Evolutionary conservation across 169 alveolate species (phyloP), one percentile per base, ranked within the genome.

Genomic region (Eimeria necatrix): DNA sequence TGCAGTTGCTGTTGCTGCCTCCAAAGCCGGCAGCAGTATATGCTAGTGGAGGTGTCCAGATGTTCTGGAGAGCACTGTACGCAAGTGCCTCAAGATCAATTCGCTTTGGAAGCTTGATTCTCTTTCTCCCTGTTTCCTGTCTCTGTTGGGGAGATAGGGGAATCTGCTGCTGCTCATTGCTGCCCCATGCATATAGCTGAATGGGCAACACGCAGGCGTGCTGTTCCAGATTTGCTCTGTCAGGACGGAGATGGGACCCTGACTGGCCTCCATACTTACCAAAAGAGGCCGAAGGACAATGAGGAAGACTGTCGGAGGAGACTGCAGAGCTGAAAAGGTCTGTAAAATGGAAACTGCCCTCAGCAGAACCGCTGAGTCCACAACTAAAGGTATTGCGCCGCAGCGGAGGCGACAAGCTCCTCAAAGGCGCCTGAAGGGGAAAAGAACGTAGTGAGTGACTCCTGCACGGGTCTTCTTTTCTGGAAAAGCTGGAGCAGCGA

Each of bases 131-230:
- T 12, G 46, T 24, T 18, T 16, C 78, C 9, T 68, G 46, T 8
- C 78, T 68, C 32, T 68, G 78, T 24, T n/a, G 78, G 1, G n/a
- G 46, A 10, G 32, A 68, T 7, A 68, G 78, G 14, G 46, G 78
- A 7, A 68, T 16, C 78, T 68, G n/a, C 46, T 8, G 46, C n/a
- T n/a, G 12, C 14, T 12, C 32, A 68, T 68, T n/a, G 32, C 9
- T 18, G 78, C 78, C 78, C 78, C 78, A 18, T 24, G n/a, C 78
- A 24, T n/a, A 68, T 10, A 68, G 46, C 14, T n/a, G 78, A 0
- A n/a, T 10, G 32, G 32, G 78, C 78, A 68, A 24, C 78, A 16
- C 41, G n/a, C 41, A 68, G 78, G 78, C 78, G 41, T 68, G 78
- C 32, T 24, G 12, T 14, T 10, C 68, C 22, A 18, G 22, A 10